Evolutionary conservation across 2,329 filamentous ascomycete species (phyloP).

Genomic region (Albifimbria verrucaria): DNA sequence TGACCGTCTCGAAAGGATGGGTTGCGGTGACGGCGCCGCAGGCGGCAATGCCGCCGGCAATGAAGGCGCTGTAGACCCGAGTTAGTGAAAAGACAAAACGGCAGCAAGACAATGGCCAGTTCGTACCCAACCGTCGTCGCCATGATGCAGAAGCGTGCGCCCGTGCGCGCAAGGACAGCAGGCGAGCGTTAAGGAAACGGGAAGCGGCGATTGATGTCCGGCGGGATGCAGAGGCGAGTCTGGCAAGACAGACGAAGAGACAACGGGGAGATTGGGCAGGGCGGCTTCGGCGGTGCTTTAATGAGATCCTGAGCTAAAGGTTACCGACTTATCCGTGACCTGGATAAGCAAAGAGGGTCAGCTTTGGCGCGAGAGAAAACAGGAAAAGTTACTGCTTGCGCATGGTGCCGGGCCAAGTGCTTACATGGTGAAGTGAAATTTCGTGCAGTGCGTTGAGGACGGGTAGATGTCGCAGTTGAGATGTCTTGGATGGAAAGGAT

Average conservation of each 20-base stretch:
- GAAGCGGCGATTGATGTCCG: too few species aligned
- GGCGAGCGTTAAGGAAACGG: too few species aligned
- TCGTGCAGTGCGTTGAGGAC: too few species aligned
- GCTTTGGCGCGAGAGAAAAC: not conserved
- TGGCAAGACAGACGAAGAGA: not conserved
- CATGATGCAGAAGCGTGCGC: constrained; percentile 12
- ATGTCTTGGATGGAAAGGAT: too few species aligned
- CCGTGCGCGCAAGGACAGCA: not conserved
- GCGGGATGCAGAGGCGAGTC: not conserved
- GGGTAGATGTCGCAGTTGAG: too few species aligned
- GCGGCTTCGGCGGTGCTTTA: not conserved
- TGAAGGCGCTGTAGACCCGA: constrained; percentile 64
- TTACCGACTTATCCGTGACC: not conserved
- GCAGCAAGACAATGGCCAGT: not conserved
- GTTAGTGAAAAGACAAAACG: constrained; percentile 6
- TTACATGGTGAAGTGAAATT: too few species aligned
- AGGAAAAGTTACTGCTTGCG: not conserved
- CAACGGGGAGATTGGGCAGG: too few species aligned
- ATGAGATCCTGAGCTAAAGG: not conserved
- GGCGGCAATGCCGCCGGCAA: constrained; percentile 93
- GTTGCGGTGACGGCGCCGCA: constrained; percentile 97
- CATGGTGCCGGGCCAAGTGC: too few species aligned
- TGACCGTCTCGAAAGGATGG: constrained; percentile 97
- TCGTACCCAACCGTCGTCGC: constrained; percentile 38
- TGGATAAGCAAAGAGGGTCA: not conserved